Evolutionary conservation across 116 monocot species (phyloP).

Genomic region (Papilionanthe hybrid): DNA sequence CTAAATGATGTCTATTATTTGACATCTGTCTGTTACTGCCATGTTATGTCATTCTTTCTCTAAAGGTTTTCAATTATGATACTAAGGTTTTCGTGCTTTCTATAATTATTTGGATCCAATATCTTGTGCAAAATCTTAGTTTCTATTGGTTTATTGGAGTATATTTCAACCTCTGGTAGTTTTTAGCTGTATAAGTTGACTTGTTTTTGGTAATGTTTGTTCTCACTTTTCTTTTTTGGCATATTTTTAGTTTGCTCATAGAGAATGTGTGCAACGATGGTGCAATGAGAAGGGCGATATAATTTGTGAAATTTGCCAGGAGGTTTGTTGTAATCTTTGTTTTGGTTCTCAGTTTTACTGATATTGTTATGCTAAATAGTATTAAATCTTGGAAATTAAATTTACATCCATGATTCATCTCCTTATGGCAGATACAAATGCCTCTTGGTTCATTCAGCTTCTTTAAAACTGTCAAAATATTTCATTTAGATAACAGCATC

Average conservation of each 20-base stretch:
- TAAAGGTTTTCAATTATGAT: neutral
- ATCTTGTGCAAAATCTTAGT: neutral
- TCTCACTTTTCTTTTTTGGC: neutral
- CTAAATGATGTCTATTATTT: neutral
- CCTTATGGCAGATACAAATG: neutral
- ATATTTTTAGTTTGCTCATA: conserved; percentile 75
- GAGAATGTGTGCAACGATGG: conserved; percentile 90
- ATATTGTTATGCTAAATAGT: neutral
- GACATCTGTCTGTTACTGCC: neutral
- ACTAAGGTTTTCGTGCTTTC: neutral
- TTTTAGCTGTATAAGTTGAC: neutral
- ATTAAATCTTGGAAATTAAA: neutral
- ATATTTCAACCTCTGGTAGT: neutral
- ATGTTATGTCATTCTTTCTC: neutral
- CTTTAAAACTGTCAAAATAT: neutral
- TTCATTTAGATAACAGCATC: neutral
- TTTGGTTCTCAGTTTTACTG: neutral
- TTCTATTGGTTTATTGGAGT: neutral
- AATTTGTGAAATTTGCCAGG: conserved; percentile 93
- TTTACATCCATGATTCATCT: neutral
- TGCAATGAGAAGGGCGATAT: conserved; percentile 93
- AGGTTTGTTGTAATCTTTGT: conserved; percentile 32
- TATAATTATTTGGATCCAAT: neutral
- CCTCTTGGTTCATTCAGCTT: neutral
- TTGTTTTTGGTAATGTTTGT: neutral